Evolutionary conservation across 1,284 basidiomycete genomes (phyloP), one percentile per base, ranked within the genome.

Genomic region (Moniliella sp.): DNA sequence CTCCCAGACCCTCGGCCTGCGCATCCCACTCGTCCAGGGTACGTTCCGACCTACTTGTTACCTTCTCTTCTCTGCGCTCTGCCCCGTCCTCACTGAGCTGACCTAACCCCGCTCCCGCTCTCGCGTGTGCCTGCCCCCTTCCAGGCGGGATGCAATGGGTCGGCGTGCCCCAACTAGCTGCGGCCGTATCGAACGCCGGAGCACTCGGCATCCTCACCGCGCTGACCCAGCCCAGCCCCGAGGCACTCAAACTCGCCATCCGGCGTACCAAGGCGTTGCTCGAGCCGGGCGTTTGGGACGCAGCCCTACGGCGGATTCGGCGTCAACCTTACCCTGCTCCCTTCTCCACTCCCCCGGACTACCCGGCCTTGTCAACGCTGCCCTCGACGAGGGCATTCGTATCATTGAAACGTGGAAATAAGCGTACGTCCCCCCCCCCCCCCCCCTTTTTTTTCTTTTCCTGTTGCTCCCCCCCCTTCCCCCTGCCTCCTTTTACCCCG

Each of bases 341-440:
- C 86, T 0, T 72, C 17, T 91, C 91, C 53, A 78, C 73, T 36
- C 82, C 84, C 0, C 84, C 86, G 1, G 81, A 88, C 54, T 93
- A 93, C 46, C 70, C 70, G 33, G 80, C 75, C 4, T 84, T 76
- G 46, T 76, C 1, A 67, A 71, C 8, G 83, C 70, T 1, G 77
- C 82, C 3, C 70, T 91, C 32, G 79, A 81, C 35, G 84, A 86
- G 55, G 79, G 79, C n/a, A 69, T 88, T 8, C 67, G 64, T 47
- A 75, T 91, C 31, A 83, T 86, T 54, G 86, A 93, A 66, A 93
- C 84, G 0, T 1, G 84, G 84, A 7, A 83, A 78, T 59, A 82
- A 76, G 57, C 78, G 78, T 80, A 48, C 42, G 71, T 25, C 18
- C 27, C 8, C 18, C 23, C 15, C 7, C 21, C n/a, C 21, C 7